Percentiles rank a stretch among this genome's conserved stretches.
Conservation (phyloP, 2,329 filamentous ascomycete species). For the Trichoderma sp. region DNA sequence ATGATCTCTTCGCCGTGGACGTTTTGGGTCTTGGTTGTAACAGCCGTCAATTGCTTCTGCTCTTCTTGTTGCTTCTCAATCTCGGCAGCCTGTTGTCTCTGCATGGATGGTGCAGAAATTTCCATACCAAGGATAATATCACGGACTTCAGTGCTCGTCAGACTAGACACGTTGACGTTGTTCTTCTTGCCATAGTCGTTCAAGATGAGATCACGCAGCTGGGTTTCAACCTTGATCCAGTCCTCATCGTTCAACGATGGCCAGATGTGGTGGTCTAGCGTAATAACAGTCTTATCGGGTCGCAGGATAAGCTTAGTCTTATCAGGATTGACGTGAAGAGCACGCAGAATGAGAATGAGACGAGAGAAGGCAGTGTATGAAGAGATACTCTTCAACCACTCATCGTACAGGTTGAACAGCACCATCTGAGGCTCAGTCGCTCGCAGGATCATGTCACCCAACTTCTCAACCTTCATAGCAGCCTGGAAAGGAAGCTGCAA, state of each 20-base stretch:
- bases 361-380: conserved; percentile 98
- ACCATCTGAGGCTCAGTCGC: conserved; percentile 99
- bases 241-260: conserved; percentile 90
- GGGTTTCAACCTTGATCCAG: conserved; percentile 99
- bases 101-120: conserved; percentile 95
- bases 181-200: conserved; percentile 99
- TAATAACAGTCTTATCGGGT: conserved; percentile 97
- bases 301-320: conserved; percentile 95
- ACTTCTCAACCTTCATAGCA: conserved; percentile 99
- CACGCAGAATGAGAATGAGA: conserved; percentile 87
- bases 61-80: conserved; percentile 99
- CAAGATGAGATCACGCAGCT: conserved; percentile 89
- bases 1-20: conserved; percentile 96
- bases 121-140: conserved; percentile 99
- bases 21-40: conserved; percentile 98
- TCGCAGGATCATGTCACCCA: conserved; percentile 97
- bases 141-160: conserved; percentile 94
- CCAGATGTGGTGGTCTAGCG: conserved; percentile 99
- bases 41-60: conserved; percentile 91
- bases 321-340: conserved; percentile 95
- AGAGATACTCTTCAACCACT: conserved; percentile 97
- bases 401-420: conserved; percentile 96
- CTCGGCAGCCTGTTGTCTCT: conserved; percentile 95
- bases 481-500: conserved; percentile 97
- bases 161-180: conserved; percentile 95